phyloP scores from a whole-genome alignment of 495 filamentous ascomycete genomes.

The Penicillium malachiteum region DNA sequence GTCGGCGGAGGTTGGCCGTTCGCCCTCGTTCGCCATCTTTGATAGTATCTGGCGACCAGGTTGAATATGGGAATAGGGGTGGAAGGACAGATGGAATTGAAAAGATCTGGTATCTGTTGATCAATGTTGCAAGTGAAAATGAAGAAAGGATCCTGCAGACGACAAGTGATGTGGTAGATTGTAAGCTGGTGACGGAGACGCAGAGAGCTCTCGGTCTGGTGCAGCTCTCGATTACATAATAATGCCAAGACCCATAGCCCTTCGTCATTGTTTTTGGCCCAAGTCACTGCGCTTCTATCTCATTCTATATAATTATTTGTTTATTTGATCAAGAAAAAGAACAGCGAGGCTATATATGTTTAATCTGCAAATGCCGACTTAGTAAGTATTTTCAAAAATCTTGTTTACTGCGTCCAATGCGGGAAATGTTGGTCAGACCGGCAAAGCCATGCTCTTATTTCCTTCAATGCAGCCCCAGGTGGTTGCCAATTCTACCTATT shows the following conservation, averaged over 20 bases:
- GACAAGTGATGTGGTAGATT: slow-evolving; percentile 33
- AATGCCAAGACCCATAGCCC: slow-evolving; percentile 14
- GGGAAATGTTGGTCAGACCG: too few species aligned
- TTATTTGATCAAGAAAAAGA: too few species aligned
- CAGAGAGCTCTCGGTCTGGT: slow-evolving; percentile 38
- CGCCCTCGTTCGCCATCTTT: slow-evolving; percentile 88
- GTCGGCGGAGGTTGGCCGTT: slow-evolving; percentile 77
- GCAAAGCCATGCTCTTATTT: too few species aligned
- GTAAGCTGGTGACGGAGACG: slow-evolving; percentile 44
- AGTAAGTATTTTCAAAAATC: too few species aligned
- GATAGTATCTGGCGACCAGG: slow-evolving; percentile 38
- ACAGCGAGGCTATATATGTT: too few species aligned
- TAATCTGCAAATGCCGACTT: too few species aligned
- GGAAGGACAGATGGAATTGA: not conserved
- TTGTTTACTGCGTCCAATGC: too few species aligned
- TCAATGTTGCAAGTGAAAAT: slow-evolving; percentile 13
- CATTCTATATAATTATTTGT: not conserved
- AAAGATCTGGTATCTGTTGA: not conserved
- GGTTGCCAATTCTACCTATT: too few species aligned
- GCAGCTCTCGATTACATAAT: slow-evolving; percentile 47
- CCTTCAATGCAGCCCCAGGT: too few species aligned
- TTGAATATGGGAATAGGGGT: slow-evolving; percentile 13
- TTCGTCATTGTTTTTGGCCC: slow-evolving; percentile 25
- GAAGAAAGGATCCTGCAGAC: slow-evolving; percentile 24
- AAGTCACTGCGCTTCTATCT: slow-evolving; percentile 1